Base-by-base conservation (phyloP, 345 rosid genomes). In the Populus alba region DNA sequence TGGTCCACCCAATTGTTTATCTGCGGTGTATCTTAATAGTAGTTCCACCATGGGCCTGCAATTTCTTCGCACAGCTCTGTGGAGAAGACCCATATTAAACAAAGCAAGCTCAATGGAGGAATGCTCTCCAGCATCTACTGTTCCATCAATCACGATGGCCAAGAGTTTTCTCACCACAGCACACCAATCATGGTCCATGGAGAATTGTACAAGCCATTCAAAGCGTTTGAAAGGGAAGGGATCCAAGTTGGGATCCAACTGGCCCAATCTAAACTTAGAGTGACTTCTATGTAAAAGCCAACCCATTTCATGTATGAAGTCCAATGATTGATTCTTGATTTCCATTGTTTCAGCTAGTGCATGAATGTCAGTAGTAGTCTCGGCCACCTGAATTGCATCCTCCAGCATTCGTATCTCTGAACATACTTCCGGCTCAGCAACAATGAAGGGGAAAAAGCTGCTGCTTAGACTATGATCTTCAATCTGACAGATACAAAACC, bases 161-260 rank as follows among this genome's bases (percentile, higher is more conserved):
- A 96, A 75, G 75, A 96, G 98, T 85, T 89, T 94, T 78, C 87
- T 91, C 45, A 96, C 90, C 67, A 94, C 97, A 41, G 99, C 92
- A 75, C 94, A 92, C 99, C 99, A 96, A 77, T 94, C 99, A 70
- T 76, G 92, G 82, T 92, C 97, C 91, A 94, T 87, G 61, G 99
- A 92, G 87, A 96, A 96, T 62, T 94, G 97, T 72, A 94, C 76
- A 33, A 96, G 91, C 98, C 95, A 89, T 87, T 86, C 90, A 89
- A 92, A 91, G 75, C 95, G 92, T 78, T 75, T 70, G 51, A 94
- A 75, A 63, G 99, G 84, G 82, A 92, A 96, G 22, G 74, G 87
- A n/a, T 88, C 91, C 8, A 83, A 49, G 75, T 87, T 88, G 31
- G 98, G 94, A 78, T 92, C 89, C 79, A 84, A 69, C 77, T 84